Percentiles rank a stretch among this genome's conserved stretches.
These are phyloP conservation scores for Akanthomyces lecanii DNA, from an alignment of 2,329 filamentous ascomycete species.

Conservation along the genomic window DNA sequence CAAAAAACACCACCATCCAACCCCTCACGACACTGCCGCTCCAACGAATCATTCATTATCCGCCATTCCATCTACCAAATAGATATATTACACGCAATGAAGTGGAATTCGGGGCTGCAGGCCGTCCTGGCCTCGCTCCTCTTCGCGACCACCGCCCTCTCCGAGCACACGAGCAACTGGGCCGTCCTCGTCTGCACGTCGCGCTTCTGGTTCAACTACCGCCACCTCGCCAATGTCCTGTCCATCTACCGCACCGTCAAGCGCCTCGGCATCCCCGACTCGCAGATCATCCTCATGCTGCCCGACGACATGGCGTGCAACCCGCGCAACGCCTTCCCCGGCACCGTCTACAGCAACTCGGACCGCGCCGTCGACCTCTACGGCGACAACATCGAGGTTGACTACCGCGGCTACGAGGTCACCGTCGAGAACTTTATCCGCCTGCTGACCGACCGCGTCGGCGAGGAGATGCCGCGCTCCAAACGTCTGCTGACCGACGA, in stretches of 20 bases:
- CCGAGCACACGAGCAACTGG: constrained; percentile 97
- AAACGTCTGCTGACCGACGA: constrained; percentile 94
- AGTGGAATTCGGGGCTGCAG: constrained; percentile 42
- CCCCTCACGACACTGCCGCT: neutral
- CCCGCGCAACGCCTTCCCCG: constrained; percentile 94
- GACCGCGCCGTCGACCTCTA: constrained; percentile 94
- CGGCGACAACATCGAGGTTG: constrained; percentile 97
- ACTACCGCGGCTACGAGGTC: constrained; percentile 96
- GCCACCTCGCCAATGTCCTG: constrained; percentile 94
- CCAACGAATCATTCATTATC: neutral
- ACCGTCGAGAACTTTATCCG: constrained; percentile 99
- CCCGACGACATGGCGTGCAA: constrained; percentile 99
- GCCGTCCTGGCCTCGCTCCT: constrained; percentile 46
- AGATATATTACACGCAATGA: constrained; percentile 40
- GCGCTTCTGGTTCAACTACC: constrained; percentile 99
- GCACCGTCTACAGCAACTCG: constrained; percentile 97
- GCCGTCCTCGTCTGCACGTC: constrained; percentile 98
- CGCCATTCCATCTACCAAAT: neutral
- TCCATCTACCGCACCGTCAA: constrained; percentile 98
- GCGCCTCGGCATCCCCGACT: constrained; percentile 93
- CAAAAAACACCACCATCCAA: neutral
- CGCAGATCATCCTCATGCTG: constrained; percentile 99
- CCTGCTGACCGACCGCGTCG: constrained; percentile 87
- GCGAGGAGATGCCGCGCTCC: constrained; percentile 89
- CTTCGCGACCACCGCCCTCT: constrained; percentile 44